Conservation (phyloP, 164 flowering plant genomes). For the Magnolia sinica region DNA sequence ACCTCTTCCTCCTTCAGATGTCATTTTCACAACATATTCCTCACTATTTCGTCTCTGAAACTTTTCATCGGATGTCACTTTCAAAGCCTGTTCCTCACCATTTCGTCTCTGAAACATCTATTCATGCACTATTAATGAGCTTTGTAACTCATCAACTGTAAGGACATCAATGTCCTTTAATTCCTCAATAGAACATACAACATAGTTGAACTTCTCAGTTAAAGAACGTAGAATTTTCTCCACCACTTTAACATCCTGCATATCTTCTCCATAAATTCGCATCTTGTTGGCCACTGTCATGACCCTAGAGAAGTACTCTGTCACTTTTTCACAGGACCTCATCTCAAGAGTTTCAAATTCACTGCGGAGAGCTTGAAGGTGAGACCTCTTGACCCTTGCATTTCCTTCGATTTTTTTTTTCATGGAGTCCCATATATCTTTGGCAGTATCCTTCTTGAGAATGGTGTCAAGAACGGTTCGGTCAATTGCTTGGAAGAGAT, state of each 20-base stretch:
- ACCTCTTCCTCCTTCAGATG: constrained; percentile 18
- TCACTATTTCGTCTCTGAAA: constrained; percentile 9
- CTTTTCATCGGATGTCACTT: constrained; percentile 16
- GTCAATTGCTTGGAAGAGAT: too few relatives aligned
- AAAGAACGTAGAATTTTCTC: constrained; percentile 15
- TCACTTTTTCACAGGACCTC: constrained; percentile 10
- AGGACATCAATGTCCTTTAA: constrained; percentile 15
- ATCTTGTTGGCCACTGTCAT: not conserved
- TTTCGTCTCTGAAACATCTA: constrained; percentile 10
- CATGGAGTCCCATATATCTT: too few relatives aligned
- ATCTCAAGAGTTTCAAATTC: constrained; percentile 26
- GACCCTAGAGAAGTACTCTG: too few relatives aligned
- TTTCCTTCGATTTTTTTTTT: constrained; percentile 17
- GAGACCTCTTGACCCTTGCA: constrained; percentile 23
- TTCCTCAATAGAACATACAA: not conserved
- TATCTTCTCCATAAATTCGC: constrained; percentile 19
- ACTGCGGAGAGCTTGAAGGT: constrained; percentile 18
- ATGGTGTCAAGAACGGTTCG: too few relatives aligned
- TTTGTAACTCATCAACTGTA: constrained; percentile 23
- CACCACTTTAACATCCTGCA: constrained; percentile 17
- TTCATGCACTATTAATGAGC: constrained; percentile 23
- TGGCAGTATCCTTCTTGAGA: too few relatives aligned
- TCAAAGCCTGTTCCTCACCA: constrained; percentile 18
- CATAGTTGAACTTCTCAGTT: constrained; percentile 19
- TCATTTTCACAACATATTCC: constrained; percentile 15